Evolutionary conservation across 306 rosid species (phyloP), one percentile per base, ranked within the genome.

Genomic region (Lathyrus oleraceus): DNA sequence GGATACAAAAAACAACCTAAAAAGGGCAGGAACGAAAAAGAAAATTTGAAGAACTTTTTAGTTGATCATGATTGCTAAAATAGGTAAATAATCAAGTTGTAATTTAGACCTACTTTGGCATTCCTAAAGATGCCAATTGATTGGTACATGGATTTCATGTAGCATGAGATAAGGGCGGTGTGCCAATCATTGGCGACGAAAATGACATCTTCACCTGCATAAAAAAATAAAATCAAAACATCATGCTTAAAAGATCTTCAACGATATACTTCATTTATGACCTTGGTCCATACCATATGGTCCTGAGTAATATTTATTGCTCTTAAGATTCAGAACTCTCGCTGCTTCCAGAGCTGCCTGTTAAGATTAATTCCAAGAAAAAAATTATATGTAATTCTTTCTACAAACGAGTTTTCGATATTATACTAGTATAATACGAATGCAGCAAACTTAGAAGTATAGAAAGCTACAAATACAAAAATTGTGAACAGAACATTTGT

Each of bases 301-400:
- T 73, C 96, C 94, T 5, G 94, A 84, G 63, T 81, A 87, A 28
- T 87, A 82, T 75, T 76, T 45, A 69, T 54, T 90, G 91, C 79
- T 52, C 71, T 62, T 67, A 7, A 90, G 77, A 70, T 81, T 87
- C 73, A 90, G 79, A 77, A 86, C 71, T 71, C 96, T 86, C 3
- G 96, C 94, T 65, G 88, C 94, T 80, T 84, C 91, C 72, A 85
- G 73, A 75, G 88, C 96, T 36, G 96, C 96, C 91, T 90, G 84
- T 53, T n/a, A 51, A 73, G 61, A 52, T 75, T 42, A 48, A 38
- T 78, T 70, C 63, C 58, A 70, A 61, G 61, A 51, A 11, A 74
- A 65, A 43, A 60, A 65, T 23, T 12, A 36, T 27, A 42, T 45
- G 47, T n/a, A 51, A 66, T 47, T 30, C 8, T 28, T 30, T n/a